Evolutionary conservation across 2,329 filamentous ascomycete genomes (phyloP), one percentile per base, ranked within the genome.

Genomic region (Orbilia ellipsospora): DNA sequence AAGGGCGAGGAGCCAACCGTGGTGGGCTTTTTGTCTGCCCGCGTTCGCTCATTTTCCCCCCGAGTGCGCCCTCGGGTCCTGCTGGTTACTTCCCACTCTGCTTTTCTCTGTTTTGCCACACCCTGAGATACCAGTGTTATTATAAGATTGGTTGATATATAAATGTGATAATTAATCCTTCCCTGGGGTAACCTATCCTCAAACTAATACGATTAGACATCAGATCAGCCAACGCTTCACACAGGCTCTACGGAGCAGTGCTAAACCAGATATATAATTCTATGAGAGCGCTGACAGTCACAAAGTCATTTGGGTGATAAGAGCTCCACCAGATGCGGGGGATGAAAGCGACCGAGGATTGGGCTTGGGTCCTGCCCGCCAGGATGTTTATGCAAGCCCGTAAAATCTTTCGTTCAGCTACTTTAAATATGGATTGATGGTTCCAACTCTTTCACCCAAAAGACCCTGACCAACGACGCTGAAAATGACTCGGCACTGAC

Each of bases 1-100:
- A 59, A 63, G 70, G 70, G 28, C 70, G 70, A 59, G 70, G 70
- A 23, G 70, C 70, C 20, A 74, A 44, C 63, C 63, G 70, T 44
- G 55, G 70, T 48, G 70, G 70, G 57, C 70, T 74, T 68, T 74
- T 64, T 51, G 20, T 51, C 40, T 74, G 55, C 51, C 45, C 59
- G 52, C 63, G 57, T 63, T 68, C 63, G 57, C 59, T 74, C 70
- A 74, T 68, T 67, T 68, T 56, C 51, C 57, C 28, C 55, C 62
- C 18, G 57, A 59, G 50, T 64, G 23, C 56, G 45, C 62, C 63
- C 61, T 66, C 55, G 54, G 68, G 44, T 54, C 16, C 52, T 60
- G 31, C 40, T 55, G 48, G 36, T 28, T 66, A 40, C 52, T 56
- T 15, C 61, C 52, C 44, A 36, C 31, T 36, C 5, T 36, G 6